Percentiles rank a stretch among this genome's conserved stretches.
Conservation (phyloP, 164 flowering plant species). For the Echeveria elegans region DNA sequence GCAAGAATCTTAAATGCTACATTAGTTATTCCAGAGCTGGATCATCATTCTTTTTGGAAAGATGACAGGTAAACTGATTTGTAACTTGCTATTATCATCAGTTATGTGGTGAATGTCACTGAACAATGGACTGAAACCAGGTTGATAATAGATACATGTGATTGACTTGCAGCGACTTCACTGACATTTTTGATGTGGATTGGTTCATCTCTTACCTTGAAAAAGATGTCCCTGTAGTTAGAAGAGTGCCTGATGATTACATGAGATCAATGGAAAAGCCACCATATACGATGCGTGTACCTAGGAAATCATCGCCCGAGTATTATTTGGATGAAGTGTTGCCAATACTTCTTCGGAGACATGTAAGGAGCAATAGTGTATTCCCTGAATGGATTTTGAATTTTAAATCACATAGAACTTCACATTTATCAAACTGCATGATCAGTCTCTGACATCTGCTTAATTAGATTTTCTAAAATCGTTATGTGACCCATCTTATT, state of each 20-base stretch:
- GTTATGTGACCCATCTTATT: too few species aligned
- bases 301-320: conserved; percentile 87
- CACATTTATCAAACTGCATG: background rate
- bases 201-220: conserved; percentile 88
- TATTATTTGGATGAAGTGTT: conserved; percentile 85
- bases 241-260: conserved; percentile 74
- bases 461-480: background rate
- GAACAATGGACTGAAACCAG: background rate
- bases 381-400: background rate
- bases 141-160: background rate
- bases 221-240: conserved; percentile 76
- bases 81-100: background rate
- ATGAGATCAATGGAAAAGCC: conserved; percentile 92
- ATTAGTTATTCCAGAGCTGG: conserved; percentile 84
- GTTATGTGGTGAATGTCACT: background rate
- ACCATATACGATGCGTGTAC: conserved; percentile 97
- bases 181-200: conserved; percentile 73
- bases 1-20: conserved; percentile 97
- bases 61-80: conserved; percentile 63
- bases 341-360: conserved; percentile 82
- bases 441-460: background rate
- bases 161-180: conserved; percentile 69
- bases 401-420: background rate
- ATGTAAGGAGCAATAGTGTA: conserved; percentile 35
- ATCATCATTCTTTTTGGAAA: conserved; percentile 94